Conservation (phyloP, 352 stramenopile species). For the Pythium scleroteichum region DNA sequence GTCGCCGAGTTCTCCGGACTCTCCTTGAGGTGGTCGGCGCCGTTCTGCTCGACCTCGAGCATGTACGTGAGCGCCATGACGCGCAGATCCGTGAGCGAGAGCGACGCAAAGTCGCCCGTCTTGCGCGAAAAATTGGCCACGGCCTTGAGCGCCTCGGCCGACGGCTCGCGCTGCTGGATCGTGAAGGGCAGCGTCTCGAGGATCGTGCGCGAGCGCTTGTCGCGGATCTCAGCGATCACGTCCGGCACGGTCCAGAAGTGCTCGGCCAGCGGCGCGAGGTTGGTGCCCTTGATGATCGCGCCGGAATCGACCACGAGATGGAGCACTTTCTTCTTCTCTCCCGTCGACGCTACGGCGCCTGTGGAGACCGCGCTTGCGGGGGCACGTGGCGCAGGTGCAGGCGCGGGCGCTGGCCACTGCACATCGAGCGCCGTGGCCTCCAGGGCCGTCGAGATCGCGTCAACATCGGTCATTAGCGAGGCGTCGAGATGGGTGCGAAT, state of each 20-base stretch:
- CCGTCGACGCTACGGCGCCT: conserved; percentile 1
- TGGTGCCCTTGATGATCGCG: conserved; percentile 87
- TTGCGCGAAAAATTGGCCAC: conserved; percentile 84
- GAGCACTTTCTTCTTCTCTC: conserved; percentile 62
- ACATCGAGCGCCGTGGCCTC: conserved; percentile 11
- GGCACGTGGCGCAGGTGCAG: neutral
- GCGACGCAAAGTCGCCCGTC: conserved; percentile 83
- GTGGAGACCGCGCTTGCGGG: neutral
- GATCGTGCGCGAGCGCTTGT: conserved; percentile 70
- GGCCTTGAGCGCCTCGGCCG: conserved; percentile 71
- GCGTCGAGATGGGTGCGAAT: conserved; percentile 4
- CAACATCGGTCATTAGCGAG: conserved; percentile 19
- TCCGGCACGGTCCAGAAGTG: conserved; percentile 89
- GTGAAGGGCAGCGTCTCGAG: conserved; percentile 76
- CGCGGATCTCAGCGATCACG: conserved; percentile 83
- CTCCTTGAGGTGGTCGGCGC: conserved; percentile 65
- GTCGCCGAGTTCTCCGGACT: conserved; percentile 69
- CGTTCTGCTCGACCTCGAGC: conserved; percentile 78
- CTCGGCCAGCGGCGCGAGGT: conserved; percentile 73
- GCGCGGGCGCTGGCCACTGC: neutral
- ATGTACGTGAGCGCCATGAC: conserved; percentile 89
- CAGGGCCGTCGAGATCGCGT: conserved; percentile 18
- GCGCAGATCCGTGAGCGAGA: conserved; percentile 85
- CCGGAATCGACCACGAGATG: conserved; percentile 86
- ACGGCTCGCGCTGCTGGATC: conserved; percentile 79